A percentile compares a stretch with the other conserved stretches of the same genome.
Conservation (phyloP, 148 eudicot species). For the Nepenthes gracilis region DNA sequence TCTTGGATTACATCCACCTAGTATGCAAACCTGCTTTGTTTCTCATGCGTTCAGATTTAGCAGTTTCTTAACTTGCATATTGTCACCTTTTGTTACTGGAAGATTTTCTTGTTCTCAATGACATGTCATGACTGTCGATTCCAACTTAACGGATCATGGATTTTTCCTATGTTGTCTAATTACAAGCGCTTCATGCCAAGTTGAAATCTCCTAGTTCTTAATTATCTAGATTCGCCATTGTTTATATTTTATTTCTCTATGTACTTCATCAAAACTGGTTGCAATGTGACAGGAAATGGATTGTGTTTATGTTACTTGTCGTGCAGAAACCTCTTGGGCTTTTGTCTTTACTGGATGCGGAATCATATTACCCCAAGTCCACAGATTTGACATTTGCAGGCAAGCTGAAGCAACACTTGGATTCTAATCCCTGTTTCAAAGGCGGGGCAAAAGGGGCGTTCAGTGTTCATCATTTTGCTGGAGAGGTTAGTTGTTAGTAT, state of each 20-base stretch:
- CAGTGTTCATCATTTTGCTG: slow-evolving; percentile 65
- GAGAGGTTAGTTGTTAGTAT: slow-evolving; percentile 47
- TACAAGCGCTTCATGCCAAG: too few species aligned
- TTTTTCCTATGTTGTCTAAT: too few species aligned
- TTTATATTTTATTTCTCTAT: too few species aligned
- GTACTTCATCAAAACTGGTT: not conserved
- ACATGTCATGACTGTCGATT: too few species aligned
- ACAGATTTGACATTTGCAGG: slow-evolving; percentile 68
- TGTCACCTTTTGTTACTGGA: too few species aligned
- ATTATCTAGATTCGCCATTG: too few species aligned
- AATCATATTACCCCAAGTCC: slow-evolving; percentile 71
- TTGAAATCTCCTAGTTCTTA: too few species aligned
- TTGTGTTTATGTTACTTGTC: slow-evolving; percentile 2
- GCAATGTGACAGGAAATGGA: not conserved
- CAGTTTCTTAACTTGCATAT: too few species aligned
- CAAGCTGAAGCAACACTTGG: slow-evolving; percentile 78
- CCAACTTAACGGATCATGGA: too few species aligned
- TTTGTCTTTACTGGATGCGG: slow-evolving; percentile 79
- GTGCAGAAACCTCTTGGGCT: slow-evolving; percentile 80
- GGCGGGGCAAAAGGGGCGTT: slow-evolving; percentile 58
- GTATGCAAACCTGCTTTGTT: not conserved
- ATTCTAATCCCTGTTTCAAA: slow-evolving; percentile 54
- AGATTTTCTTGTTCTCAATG: too few species aligned
- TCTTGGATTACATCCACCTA: not conserved
- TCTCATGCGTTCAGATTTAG: too few species aligned